Evolutionary conservation across 2,329 filamentous ascomycete genomes (phyloP).

Genomic region (Chrysoporthe puriensis): DNA sequence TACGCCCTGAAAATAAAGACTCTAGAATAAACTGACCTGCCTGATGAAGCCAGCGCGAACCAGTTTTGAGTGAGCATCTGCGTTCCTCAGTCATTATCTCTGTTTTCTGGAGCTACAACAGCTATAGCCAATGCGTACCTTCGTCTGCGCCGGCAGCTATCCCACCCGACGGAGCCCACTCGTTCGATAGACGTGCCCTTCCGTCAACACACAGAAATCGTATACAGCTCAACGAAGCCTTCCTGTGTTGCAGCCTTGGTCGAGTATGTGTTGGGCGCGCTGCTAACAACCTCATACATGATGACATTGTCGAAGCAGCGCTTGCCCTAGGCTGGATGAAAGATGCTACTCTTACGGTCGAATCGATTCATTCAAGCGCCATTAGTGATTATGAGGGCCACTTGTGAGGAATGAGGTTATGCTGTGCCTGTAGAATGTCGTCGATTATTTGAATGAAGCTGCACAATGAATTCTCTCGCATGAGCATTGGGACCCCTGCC

Average conservation of each 20-base stretch:
- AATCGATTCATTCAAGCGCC: background rate
- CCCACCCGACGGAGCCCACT: slow-evolving; percentile 80
- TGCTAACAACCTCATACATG: slow-evolving; percentile 12
- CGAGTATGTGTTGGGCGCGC: slow-evolving; percentile 8
- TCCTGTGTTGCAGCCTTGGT: slow-evolving; percentile 11
- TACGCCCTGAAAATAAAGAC: background rate
- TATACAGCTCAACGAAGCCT: slow-evolving; percentile 1
- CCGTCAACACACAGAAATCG: slow-evolving; percentile 32
- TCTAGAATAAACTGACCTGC: slow-evolving; percentile 55
- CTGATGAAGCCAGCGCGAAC: slow-evolving; percentile 73
- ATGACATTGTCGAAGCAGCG: slow-evolving; percentile 23
- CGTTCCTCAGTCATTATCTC: slow-evolving; percentile 10
- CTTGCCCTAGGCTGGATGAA: background rate
- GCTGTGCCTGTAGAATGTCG: background rate
- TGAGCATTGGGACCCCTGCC: slow-evolving; percentile 3
- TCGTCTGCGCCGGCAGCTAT: slow-evolving; percentile 61
- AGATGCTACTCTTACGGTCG: background rate
- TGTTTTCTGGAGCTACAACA: background rate
- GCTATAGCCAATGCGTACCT: slow-evolving; percentile 41
- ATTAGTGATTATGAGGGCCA: background rate
- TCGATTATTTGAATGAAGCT: background rate
- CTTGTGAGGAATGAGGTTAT: background rate
- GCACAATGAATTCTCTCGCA: background rate
- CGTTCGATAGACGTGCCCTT: slow-evolving; percentile 63
- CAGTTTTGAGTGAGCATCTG: slow-evolving; percentile 69